phyloP scores from a whole-genome alignment of 176 grass and related monocot species.

The Areca catechu region DNA sequence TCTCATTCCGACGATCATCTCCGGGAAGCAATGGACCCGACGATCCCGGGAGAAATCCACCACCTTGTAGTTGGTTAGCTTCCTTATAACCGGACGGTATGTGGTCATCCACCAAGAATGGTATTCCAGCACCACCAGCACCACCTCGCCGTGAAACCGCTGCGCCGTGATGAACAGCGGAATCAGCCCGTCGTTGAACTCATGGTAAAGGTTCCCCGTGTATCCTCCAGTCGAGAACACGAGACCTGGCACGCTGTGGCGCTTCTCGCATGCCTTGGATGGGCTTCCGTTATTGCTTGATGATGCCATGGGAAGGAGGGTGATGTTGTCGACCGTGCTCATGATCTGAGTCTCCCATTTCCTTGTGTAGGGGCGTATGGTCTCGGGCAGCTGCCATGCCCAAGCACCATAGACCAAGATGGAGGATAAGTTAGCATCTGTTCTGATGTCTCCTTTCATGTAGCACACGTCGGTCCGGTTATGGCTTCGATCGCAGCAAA shows the following conservation, averaged over 20 bases:
- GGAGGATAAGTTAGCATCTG: slow-evolving; percentile 58
- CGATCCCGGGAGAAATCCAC: slow-evolving; percentile 77
- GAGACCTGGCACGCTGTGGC: slow-evolving; percentile 56
- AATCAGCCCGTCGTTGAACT: slow-evolving; percentile 95
- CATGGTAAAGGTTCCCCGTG: slow-evolving; percentile 99
- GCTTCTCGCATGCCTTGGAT: slow-evolving; percentile 44
- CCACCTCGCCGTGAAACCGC: slow-evolving; percentile 79
- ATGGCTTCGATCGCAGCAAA: slow-evolving; percentile 93
- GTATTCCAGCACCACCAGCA: slow-evolving; percentile 76
- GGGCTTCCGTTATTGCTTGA: neutral
- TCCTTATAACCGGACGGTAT: slow-evolving; percentile 65
- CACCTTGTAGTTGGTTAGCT: slow-evolving; percentile 65
- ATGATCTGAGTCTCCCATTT: slow-evolving; percentile 84
- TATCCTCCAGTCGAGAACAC: slow-evolving; percentile 97
- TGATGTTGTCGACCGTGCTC: slow-evolving; percentile 62
- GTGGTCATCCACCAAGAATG: slow-evolving; percentile 78
- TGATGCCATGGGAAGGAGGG: slow-evolving; percentile 25
- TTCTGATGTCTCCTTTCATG: slow-evolving; percentile 74
- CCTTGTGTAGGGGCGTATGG: slow-evolving; percentile 79
- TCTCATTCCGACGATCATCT: slow-evolving; percentile 77
- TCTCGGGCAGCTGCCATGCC: slow-evolving; percentile 25
- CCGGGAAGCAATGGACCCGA: slow-evolving; percentile 82
- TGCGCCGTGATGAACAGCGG: slow-evolving; percentile 85
- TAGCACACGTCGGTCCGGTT: slow-evolving; percentile 92
- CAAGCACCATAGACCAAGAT: slow-evolving; percentile 42